Conservation (phyloP, 305 asterid species). For the Fraxinus sp. region DNA sequence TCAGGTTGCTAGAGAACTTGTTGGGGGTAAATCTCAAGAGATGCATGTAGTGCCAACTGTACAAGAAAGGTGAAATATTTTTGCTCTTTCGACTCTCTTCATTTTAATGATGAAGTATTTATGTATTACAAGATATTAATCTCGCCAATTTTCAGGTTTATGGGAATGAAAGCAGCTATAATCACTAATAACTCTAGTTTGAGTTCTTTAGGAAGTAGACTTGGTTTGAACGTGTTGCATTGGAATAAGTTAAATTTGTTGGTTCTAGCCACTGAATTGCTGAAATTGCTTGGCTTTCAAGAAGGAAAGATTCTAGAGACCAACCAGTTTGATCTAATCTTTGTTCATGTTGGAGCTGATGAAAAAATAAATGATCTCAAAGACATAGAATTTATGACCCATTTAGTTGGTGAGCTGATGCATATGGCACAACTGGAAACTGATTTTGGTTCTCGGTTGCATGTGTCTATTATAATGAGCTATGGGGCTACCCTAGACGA, state of each 20-base stretch:
- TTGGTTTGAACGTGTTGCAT: slow-evolving; percentile 37
- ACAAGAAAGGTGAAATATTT: slow-evolving; percentile 56
- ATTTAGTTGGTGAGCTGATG: slow-evolving; percentile 52
- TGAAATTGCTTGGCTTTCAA: slow-evolving; percentile 74
- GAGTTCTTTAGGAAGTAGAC: slow-evolving; percentile 44
- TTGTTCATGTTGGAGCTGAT: slow-evolving; percentile 58
- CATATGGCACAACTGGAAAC: slow-evolving; percentile 42
- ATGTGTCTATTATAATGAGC: slow-evolving; percentile 65
- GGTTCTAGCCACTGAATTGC: slow-evolving; percentile 42
- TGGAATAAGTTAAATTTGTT: slow-evolving; percentile 40
- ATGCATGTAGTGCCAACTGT: slow-evolving; percentile 39
- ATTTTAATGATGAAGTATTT: not conserved
- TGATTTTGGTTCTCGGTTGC: slow-evolving; percentile 54
- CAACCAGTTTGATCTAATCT: slow-evolving; percentile 55
- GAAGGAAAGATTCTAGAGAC: slow-evolving; percentile 52
- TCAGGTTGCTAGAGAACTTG: slow-evolving; percentile 32
- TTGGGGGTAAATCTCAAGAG: slow-evolving; percentile 37
- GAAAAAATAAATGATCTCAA: slow-evolving; percentile 33
- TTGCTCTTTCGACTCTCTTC: not conserved
- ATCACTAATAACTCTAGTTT: slow-evolving; percentile 40
- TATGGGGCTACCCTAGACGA: slow-evolving; percentile 51
- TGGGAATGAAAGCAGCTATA: slow-evolving; percentile 85
- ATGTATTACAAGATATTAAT: not conserved
- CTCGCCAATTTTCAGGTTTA: slow-evolving; percentile 55
- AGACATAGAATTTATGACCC: slow-evolving; percentile 49